Evolutionary conservation across 805 yeast genomes (phyloP), one percentile per base, ranked within the genome.

Genomic region (Kodamaea neixiangensis): DNA sequence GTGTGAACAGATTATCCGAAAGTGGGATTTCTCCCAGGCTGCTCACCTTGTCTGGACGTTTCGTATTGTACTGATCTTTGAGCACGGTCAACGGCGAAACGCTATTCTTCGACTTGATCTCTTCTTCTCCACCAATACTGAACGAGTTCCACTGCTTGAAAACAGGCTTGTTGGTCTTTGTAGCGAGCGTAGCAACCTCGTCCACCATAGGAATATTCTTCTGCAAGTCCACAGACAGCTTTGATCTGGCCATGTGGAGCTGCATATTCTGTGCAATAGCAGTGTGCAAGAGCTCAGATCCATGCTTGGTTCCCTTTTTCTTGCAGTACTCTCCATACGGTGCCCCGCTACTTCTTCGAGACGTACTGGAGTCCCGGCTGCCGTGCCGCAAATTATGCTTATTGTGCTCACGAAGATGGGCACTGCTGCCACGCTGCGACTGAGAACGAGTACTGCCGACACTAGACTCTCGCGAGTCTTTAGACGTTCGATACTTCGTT

Each of bases 81-180:
- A 66, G 50, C 9, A 65, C 65, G 0, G 69, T 64, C 40, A 67
- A 56, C 1, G 71, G 70, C 1, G 69, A 65, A 2, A 63, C 40
- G 41, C 66, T 61, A 39, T 43, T 35, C 7, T 25, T 31, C 33
- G 35, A 17, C 11, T 25, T 14, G 3, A 25, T 17, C 25, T 22
- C 19, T 7, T 39, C 11, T 29, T 38, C 14, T 11, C 20, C n/a
- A 22, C 15, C 14, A 19, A 40, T 10, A 17, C 18, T 43, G 21
- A 22, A 49, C 20, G 53, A 43, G 22, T 31, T 47, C 49, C 49
- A 47, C 14, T 38, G 48, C 21, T 37, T 46, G 40, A 44, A 31
- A 31, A 14, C 46, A 15, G 15, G 50, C 14, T 17, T 22, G 39
- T 29, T 29, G 39, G 29, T 31, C 44, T 25, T 25, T 25, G 31